Conservation (phyloP, 2,329 filamentous ascomycete species). For the Cercospora citrullina region DNA sequence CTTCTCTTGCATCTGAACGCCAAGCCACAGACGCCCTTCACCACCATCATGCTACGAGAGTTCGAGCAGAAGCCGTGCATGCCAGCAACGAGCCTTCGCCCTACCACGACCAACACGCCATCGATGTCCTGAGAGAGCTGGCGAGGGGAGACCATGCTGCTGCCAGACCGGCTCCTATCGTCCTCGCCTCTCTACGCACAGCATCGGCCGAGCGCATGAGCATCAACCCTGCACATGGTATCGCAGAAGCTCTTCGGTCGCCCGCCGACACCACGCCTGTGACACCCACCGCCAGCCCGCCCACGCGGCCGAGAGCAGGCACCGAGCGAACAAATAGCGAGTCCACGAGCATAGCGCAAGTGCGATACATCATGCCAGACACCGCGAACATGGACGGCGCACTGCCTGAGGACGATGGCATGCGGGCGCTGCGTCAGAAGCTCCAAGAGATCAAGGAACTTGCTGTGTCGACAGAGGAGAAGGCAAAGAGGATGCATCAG, state of each 20-base stretch:
- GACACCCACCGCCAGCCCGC: constrained; percentile 12
- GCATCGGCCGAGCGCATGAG: constrained; percentile 20
- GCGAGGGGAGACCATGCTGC: neutral
- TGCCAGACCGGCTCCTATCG: neutral
- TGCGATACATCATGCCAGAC: neutral
- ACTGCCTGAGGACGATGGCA: constrained; percentile 53
- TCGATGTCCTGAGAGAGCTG: neutral
- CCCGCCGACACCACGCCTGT: constrained; percentile 2
- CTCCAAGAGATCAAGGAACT: constrained; percentile 51
- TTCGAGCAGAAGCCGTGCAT: neutral
- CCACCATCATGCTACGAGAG: neutral
- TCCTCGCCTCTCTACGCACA: constrained; percentile 11
- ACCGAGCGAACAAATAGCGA: neutral
- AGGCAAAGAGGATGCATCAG: constrained; percentile 51
- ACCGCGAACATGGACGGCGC: constrained; percentile 26
- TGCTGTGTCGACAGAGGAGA: constrained; percentile 49
- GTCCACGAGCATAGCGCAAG: neutral
- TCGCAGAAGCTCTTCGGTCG: constrained; percentile 22
- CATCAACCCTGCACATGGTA: constrained; percentile 30
- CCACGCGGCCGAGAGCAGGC: constrained; percentile 9
- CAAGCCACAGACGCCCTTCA: neutral
- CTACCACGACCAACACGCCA: neutral
- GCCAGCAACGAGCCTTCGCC: neutral
- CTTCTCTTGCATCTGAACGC: constrained; percentile 1
- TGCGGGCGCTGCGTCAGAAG: constrained; percentile 49